Conservation (phyloP, 768 basidiomycete species). For the Rhizopogon salebrosus region DNA sequence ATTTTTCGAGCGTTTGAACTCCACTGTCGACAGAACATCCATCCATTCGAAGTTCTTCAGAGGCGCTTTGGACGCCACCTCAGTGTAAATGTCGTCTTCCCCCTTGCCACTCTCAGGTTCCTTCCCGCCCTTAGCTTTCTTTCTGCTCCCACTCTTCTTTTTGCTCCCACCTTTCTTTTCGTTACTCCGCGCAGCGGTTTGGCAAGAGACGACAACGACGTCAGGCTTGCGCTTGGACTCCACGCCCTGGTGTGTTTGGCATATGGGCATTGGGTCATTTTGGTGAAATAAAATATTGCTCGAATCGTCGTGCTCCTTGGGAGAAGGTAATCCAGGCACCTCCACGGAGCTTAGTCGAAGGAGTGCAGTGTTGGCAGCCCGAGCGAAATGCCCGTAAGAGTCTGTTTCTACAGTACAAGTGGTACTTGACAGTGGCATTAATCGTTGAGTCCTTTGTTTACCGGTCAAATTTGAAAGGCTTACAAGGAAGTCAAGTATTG, state of each 20-base stretch:
- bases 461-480: background rate
- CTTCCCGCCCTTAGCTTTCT: too few species aligned
- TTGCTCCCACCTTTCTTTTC: too few species aligned
- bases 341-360: background rate
- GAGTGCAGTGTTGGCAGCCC: background rate
- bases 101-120: too few species aligned
- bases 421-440: background rate
- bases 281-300: background rate
- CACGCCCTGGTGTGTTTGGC: background rate
- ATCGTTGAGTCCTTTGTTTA: background rate
- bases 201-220: background rate
- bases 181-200: too few species aligned
- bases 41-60: background rate
- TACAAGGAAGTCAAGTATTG: background rate
- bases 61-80: background rate
- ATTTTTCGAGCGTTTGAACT: background rate
- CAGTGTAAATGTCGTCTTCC: background rate
- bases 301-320: background rate
- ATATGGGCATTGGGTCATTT: background rate
- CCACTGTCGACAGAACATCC: background rate
- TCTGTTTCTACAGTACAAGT: rapidly evolving
- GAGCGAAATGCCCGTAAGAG: background rate
- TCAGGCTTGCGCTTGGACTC: background rate
- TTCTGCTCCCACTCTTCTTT: too few species aligned
- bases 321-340: background rate